Evolutionary conservation across 2,329 filamentous ascomycete genomes (phyloP), one percentile per base, ranked within the genome.

Genomic region (Rosellinia necatrix): DNA sequence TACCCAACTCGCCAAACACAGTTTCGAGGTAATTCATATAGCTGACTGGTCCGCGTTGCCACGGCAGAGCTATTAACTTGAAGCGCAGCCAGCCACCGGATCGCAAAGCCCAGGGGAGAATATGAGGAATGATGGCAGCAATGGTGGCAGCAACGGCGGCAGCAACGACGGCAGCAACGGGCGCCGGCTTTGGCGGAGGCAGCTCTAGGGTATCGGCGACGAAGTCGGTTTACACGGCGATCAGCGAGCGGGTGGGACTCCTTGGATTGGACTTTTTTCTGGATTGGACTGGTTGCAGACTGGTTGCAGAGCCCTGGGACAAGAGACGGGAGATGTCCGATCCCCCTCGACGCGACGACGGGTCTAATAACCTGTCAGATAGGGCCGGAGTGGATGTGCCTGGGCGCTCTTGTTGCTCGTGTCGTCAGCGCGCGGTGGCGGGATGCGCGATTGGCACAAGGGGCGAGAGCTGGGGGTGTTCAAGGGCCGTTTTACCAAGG

Each of bases 1-100:
- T 81, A 70, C 89, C 90, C 78, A 93, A 79, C 79, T 90, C 88
- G 74, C 83, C 81, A 70, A 93, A 85, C 63, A 87, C 82, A 32
- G 79, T 74, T 64, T 79, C 82, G 67, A 94, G 78, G 75, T 75
- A 68, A 80, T 80, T 84, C 85, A 88, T 88, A 67, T 70, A 75
- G 69, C 46, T 67, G 62, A 55, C 22, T 51, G 43, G 34, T 42
- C 60, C 53, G 54, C 35, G 53, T 50, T 40, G 24, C 32, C 50
- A 61, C 61, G 57, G 53, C 35, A 56, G 38, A 46, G 17, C 19
- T 51, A 22, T 38, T 27, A 58, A 49, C 60, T 66, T 44, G 49
- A 48, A 17, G 47, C 40, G 48, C 43, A 29, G 42, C 29, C 43
- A 29, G 42, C 29, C 22, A 30, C 35, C 13, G 9, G 13, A 51